Evolutionary conservation across 2,329 filamentous ascomycete species (phyloP).

Genomic region (Alternaria consortialis): DNA sequence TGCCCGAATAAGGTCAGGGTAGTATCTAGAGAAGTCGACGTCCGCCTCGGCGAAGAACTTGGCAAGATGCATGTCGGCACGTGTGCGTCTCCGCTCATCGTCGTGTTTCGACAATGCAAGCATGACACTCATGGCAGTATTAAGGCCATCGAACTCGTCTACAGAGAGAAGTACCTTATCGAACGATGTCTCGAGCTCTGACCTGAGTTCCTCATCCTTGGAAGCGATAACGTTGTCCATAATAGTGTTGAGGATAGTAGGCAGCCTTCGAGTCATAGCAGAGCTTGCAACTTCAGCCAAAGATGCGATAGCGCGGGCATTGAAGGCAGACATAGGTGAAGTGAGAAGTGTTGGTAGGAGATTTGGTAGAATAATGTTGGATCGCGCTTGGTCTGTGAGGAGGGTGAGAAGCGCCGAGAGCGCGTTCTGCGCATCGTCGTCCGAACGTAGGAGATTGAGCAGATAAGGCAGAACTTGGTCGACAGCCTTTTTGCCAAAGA

Average conservation of each 20-base stretch:
- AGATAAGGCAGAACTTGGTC: slow-evolving; percentile 95
- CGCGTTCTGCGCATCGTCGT: slow-evolving; percentile 89
- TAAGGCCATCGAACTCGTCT: slow-evolving; percentile 94
- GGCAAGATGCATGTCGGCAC: slow-evolving; percentile 79
- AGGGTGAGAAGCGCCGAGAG: slow-evolving; percentile 91
- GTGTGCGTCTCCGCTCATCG: slow-evolving; percentile 83
- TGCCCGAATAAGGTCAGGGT: slow-evolving; percentile 91
- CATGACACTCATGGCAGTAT: slow-evolving; percentile 94
- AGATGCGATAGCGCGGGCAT: slow-evolving; percentile 91
- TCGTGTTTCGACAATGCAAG: slow-evolving; percentile 89
- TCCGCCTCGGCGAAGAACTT: slow-evolving; percentile 84
- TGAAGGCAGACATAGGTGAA: slow-evolving; percentile 91
- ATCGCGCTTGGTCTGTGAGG: slow-evolving; percentile 89
- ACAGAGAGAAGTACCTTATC: slow-evolving; percentile 91
- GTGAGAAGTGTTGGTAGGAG: slow-evolving; percentile 92
- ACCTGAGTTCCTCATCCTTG: slow-evolving; percentile 76
- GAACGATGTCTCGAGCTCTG: slow-evolving; percentile 81
- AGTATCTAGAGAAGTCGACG: slow-evolving; percentile 93
- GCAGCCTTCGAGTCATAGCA: slow-evolving; percentile 89
- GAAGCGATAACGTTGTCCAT: slow-evolving; percentile 89
- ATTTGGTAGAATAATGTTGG: slow-evolving; percentile 96
- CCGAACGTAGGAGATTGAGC: slow-evolving; percentile 85
- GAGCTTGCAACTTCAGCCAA: slow-evolving; percentile 89
- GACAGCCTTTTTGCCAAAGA: slow-evolving; percentile 91
- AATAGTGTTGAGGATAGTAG: slow-evolving; percentile 88